Base-by-base conservation (phyloP, 2,329 filamentous ascomycete species). In the Sclerotinia subarctica region DNA sequence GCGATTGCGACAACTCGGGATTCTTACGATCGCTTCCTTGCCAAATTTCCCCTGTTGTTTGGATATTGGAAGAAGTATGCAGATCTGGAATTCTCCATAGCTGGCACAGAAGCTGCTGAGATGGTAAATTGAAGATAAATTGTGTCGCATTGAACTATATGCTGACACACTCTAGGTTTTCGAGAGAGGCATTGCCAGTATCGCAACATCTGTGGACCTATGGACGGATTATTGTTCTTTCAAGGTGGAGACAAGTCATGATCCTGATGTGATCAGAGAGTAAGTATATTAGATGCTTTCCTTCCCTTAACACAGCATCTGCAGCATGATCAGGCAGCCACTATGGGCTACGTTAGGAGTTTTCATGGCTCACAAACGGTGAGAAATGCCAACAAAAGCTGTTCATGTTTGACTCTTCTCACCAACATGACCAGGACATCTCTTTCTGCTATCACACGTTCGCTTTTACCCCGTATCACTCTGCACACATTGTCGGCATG, bases 51-150 rank as follows among this genome's bases (percentile, higher is more conserved):
- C 3, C 85, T 98, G 15, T 87, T 98, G 51, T 99, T 98, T 76
- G 95, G 94, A 64, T 99, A 98, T 82, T 99, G 95, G 95, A 98
- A 98, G 83, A 98, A 97, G 79, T 99, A 98, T 84, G 95, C 95
- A 76, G 94, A 98, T 76, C 85, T 96, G 72, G 95, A 99, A 77
- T 99, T 99, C 81, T 93, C 93, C 63, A 97, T 99, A 72, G 93
- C 93, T 5, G 95, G 95, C 24, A 96, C 95, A 6, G 95, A 99
- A 82, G 94, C 94, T 54, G 95, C 95, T 66, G 95, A 98, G 80
- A 96, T 97, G 91, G 93, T 97, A 79, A 76, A 85, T 64, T 47
- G 64, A 52, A 42, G 56, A 52, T 67, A 65, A 58, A 53, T 26
- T 24, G 57, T 35, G 46, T 11, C 38, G 46, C 26, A 64, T 47